A percentile compares a stretch with the other conserved stretches of the same genome.
Conservation (phyloP, 257 asterid genomes). For the Misopates orontium region DNA sequence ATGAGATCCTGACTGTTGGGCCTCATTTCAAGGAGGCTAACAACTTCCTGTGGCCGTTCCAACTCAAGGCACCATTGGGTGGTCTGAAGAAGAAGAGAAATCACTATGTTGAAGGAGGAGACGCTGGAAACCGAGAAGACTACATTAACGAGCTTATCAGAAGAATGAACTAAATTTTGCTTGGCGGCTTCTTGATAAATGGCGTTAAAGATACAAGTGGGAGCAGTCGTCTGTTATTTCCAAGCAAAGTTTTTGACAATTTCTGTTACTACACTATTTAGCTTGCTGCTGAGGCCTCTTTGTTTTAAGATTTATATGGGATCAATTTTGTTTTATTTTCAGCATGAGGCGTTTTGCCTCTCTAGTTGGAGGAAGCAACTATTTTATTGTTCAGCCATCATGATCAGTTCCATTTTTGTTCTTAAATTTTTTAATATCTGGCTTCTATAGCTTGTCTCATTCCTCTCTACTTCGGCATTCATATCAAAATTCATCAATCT, state of each 20-base stretch:
- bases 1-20: conserved; percentile 64
- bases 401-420: too few species aligned
- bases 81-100: conserved; percentile 66
- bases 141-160: conserved; percentile 59
- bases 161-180: conserved; percentile 54
- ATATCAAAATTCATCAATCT: too few species aligned
- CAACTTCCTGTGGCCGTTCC: conserved; percentile 69
- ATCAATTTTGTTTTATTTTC: not conserved
- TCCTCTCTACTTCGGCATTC: too few species aligned
- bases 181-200: conserved; percentile 12
- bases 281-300: conserved; percentile 23
- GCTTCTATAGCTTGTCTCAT: too few species aligned
- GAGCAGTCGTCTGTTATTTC: conserved; percentile 16
- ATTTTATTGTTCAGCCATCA: too few species aligned
- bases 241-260: not conserved
- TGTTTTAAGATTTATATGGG: conserved; percentile 3
- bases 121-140: conserved; percentile 66
- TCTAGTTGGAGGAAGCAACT: too few species aligned
- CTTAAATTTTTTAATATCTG: too few species aligned
- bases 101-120: conserved; percentile 70
- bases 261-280: conserved; percentile 15
- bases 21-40: conserved; percentile 67
- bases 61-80: conserved; percentile 68
- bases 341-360: not conserved
- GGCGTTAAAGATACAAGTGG: conserved; percentile 3